A percentile compares a stretch with the other conserved stretches of the same genome.
These are phyloP conservation scores for Chalciporus piperatus DNA, from an alignment of 768 basidiomycete genomes.

Conservation along the genomic window DNA sequence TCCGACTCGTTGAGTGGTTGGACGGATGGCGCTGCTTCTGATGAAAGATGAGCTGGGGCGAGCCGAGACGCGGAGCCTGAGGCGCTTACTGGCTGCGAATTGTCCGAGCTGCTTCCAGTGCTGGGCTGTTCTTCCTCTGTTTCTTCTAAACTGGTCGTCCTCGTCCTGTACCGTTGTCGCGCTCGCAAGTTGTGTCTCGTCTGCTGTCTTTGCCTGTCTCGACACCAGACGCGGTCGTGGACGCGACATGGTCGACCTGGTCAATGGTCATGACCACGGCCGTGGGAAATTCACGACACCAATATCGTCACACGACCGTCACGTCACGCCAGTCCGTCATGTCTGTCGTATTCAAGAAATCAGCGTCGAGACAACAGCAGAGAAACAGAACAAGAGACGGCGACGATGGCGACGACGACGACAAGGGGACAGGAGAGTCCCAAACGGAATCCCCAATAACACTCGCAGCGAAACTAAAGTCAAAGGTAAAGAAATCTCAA, in stretches of 20 bases:
- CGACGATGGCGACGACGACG: conserved; percentile 33
- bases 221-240: conserved; percentile 49
- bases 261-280: conserved; percentile 5
- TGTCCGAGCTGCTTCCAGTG: conserved; percentile 62
- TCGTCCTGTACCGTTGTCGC: conserved; percentile 42
- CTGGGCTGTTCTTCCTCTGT: conserved; percentile 51
- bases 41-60: conserved; percentile 6
- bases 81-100: conserved; percentile 50
- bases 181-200: not conserved
- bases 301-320: conserved; percentile 21
- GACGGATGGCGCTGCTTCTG: conserved; percentile 23
- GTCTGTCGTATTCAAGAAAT: conserved; percentile 42
- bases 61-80: too few species aligned
- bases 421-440: conserved; percentile 32
- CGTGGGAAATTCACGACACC: conserved; percentile 27
- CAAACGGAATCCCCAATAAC: conserved; percentile 62
- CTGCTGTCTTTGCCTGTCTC: conserved; percentile 7
- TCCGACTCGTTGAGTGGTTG: conserved; percentile 26
- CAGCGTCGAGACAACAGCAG: conserved; percentile 38
- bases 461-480: conserved; percentile 66
- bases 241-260: conserved; percentile 36
- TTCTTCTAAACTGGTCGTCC: conserved; percentile 70
- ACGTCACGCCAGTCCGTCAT: conserved; percentile 22
- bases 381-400: conserved; percentile 35
- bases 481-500: conserved; percentile 62